Conservation (phyloP, 176 grass and related monocot genomes). For the barley (Hordeum vulgare) region DNA sequence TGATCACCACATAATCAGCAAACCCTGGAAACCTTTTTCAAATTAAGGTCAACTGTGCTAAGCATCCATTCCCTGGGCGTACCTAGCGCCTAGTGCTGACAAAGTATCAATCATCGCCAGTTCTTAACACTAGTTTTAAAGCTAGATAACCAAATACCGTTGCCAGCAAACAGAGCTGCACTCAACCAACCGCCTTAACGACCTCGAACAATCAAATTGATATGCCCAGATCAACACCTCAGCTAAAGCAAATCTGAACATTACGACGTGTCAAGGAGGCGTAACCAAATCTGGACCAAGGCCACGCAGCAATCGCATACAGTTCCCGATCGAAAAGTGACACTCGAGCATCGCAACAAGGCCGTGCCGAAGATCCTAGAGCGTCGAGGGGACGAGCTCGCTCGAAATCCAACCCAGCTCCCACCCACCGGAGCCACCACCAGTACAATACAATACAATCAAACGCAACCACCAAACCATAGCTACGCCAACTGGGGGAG, state of each 20-base stretch:
- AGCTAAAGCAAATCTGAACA: background rate
- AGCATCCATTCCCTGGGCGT: background rate
- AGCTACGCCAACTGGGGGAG: background rate
- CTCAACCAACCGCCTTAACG: background rate
- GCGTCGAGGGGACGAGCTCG: background rate
- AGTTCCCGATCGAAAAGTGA: slow-evolving; percentile 14
- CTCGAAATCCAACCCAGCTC: slow-evolving; percentile 6
- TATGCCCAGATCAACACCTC: background rate
- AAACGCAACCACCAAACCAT: background rate
- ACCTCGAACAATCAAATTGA: background rate
- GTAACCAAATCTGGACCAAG: background rate
- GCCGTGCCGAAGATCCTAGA: background rate
- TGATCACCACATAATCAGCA: background rate
- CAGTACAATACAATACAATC: background rate
- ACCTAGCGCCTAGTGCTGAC: background rate
- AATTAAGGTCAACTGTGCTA: background rate
- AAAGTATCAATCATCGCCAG: background rate
- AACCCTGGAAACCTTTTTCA: background rate
- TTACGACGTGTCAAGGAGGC: background rate
- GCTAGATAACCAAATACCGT: background rate
- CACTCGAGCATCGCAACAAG: background rate
- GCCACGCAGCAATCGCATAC: slow-evolving; percentile 1
- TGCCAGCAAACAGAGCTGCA: background rate
- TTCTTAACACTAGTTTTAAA: background rate
- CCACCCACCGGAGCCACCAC: background rate